Evolutionary conservation across 2,329 filamentous ascomycete genomes (phyloP).

Genomic region (Sphaerulina vaccinii): DNA sequence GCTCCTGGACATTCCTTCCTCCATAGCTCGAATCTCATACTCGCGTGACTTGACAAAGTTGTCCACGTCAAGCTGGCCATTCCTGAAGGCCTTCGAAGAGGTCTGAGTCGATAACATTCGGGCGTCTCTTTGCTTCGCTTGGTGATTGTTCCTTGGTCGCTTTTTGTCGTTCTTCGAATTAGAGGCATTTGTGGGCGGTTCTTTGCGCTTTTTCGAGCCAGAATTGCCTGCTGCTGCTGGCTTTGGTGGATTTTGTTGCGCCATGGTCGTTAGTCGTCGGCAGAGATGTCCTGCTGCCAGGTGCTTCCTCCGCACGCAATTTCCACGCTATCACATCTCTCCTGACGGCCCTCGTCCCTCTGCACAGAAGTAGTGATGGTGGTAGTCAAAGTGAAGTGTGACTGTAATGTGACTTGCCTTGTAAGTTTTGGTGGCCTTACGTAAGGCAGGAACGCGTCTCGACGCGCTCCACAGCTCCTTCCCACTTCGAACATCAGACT

Average conservation of each 20-base stretch:
- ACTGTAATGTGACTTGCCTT: neutral
- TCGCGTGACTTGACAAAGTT: conserved; percentile 82
- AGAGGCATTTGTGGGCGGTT: conserved; percentile 21
- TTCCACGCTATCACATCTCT: neutral
- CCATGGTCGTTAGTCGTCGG: conserved; percentile 5
- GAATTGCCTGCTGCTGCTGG: conserved; percentile 5
- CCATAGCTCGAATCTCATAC: conserved; percentile 83
- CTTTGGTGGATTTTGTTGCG: conserved; percentile 11
- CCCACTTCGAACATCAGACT: neutral
- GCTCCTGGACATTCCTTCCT: conserved; percentile 75
- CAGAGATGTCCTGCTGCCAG: no score
- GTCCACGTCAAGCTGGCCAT: conserved; percentile 80
- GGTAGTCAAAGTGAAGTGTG: neutral
- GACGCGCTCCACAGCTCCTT: neutral
- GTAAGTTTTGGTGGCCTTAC: conserved; percentile 1
- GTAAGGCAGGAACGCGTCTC: conserved; percentile 12
- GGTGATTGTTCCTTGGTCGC: conserved; percentile 25
- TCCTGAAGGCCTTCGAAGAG: conserved; percentile 55
- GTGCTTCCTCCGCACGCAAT: no score
- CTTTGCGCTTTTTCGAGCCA: conserved; percentile 30
- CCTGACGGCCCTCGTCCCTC: neutral
- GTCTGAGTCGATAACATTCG: conserved; percentile 49
- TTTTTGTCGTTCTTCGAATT: conserved; percentile 18
- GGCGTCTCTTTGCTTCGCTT: conserved; percentile 41
- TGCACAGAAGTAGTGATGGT: neutral